Evolutionary conservation across 225 moss, liverwort and hornwort genomes (phyloP), one percentile per base, ranked within the genome.

Genomic region (Polytrichum commune): DNA sequence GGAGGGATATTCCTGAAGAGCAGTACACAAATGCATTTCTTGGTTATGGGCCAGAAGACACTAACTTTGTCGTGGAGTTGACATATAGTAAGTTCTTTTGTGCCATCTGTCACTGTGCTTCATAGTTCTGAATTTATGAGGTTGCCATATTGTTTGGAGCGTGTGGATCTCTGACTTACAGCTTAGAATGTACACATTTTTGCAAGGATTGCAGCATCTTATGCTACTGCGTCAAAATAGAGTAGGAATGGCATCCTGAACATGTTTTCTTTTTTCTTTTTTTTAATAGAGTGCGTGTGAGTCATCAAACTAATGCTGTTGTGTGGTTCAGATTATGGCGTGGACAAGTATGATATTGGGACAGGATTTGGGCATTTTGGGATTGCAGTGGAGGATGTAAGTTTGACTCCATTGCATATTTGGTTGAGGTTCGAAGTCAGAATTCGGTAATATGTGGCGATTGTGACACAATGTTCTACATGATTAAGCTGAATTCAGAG

Each of bases 331-430:
- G 95, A 98, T 77, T 98, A 98, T 75, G 98, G 98, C 78, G 91
- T 91, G 67, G 93, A 89, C 29, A 86, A 83, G 29, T 98, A 98
- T 75, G 98, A 98, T 56, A 88, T 98, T 24, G 98, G 98, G 70
- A 95, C 91, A 55, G 98, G 93, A 23, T 98, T 98, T 78, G 98
- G 98, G 18, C 95, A 95, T 72, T 98, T 98, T 23, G 98, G 98
- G 13, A 81, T 98, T 58, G 95, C 98, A 33, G 93, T 98, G 20
- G 95, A 95, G 67, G 98, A 98, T 86, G 98, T 98, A 76, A 76
- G 90, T 75, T 55, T 6, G 16, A 46, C 30, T 19, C 1, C 22
- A 24, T 30, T 60, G 24, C 22, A 20, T 20, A 23, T 60, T 23
- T n/a, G 60, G 60, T 24, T 60, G 60, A 23, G 22, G 4, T 24